phyloP scores from a whole-genome alignment of 257 asterid species.

The Solanum tarapatanum region DNA sequence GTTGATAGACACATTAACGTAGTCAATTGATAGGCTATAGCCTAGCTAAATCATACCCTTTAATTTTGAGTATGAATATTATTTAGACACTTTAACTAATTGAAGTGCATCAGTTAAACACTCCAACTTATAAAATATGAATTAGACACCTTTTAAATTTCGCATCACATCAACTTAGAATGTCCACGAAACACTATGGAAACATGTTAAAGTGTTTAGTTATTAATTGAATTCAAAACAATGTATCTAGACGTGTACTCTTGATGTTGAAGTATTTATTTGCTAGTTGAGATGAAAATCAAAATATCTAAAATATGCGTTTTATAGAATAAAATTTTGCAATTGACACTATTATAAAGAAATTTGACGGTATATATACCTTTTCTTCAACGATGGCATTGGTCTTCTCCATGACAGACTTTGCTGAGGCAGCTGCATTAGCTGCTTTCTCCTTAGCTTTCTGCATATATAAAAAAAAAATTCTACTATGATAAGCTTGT shows the following conservation, averaged over 20 bases:
- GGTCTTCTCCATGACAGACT: conserved; percentile 42
- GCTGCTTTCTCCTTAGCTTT: conserved; percentile 18
- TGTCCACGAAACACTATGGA: neutral
- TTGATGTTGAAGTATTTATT: neutral
- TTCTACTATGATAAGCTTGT: neutral
- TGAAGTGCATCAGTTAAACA: neutral
- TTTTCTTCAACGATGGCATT: conserved; percentile 30
- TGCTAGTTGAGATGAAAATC: neutral
- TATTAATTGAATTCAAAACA: neutral
- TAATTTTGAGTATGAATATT: neutral
- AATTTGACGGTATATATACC: neutral
- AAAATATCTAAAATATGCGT: neutral
- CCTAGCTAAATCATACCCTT: no score
- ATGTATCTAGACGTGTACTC: neutral
- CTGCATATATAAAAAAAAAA: conserved; percentile 25
- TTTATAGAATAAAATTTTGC: neutral
- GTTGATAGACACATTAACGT: no score
- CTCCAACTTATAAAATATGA: no score
- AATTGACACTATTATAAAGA: neutral
- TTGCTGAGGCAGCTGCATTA: no score
- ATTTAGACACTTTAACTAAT: no score
- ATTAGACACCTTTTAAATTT: no score
- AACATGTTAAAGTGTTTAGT: neutral
- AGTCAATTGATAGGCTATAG: neutral
- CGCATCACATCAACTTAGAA: no score